Base-by-base conservation (phyloP, 2,329 filamentous ascomycete genomes). In the Leptographium radiaticola region DNA sequence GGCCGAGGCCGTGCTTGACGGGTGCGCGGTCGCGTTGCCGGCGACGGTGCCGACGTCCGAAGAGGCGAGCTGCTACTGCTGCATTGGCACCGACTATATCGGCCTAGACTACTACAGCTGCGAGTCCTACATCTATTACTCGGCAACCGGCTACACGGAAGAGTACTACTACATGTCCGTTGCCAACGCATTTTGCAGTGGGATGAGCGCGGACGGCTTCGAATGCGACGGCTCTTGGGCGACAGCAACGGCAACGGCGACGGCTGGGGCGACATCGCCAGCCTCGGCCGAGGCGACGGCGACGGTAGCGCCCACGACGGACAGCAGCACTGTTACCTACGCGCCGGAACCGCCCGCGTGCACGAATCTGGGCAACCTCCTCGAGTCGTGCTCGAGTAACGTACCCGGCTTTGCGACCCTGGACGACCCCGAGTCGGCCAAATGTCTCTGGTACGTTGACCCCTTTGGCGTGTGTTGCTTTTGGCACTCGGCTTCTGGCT, bases 391-490 rank as follows among this genome's bases (percentile, higher is more conserved):
- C 56, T 55, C 53, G 5, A 45, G 53, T 15, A 31, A 56, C 11
- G 20, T 53, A 8, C 48, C 38, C 12, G 55, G 51, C 16, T 53
- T 60, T 45, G 5, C 25, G 20, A 58, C 59, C 9, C 53, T 57
- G 25, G 25, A 45, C n/a, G 40, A 49, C 11, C 38, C 5, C 10
- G 50, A 60, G 6, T 39, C 53, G 13, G 62, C 61, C 1, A 56
- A 52, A 4, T 66, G 64, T 50, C 36, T 66, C 13, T 66, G 64
- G 60, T 63, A 30, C 16, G 59, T 40, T 11, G 9, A n/a, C 15
- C 13, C n/a, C 20, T 9, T 15, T 34, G 25, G 0, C 25, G 5
- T 34, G 2, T 43, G 7, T 43, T n/a, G 1, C 10, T 25, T 2
- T 51, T 25, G 10, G 10, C 15, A 13, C n/a, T 25, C 25, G 13